phyloP scores from a whole-genome alignment of 2,329 filamentous ascomycete genomes.

The Annulohypoxylon truncatum region DNA sequence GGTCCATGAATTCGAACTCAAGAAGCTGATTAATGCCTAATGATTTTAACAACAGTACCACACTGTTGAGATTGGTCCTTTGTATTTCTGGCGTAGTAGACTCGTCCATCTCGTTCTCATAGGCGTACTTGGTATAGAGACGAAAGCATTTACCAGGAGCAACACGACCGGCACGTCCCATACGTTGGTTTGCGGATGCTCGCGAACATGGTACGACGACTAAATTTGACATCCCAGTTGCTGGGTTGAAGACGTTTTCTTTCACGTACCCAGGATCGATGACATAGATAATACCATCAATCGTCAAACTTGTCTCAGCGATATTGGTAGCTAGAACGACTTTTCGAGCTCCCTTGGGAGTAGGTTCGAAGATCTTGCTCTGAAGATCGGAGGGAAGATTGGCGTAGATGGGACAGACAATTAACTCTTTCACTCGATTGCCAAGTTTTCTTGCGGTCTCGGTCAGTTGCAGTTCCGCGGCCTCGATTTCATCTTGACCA shows the following conservation, averaged over 20 bases:
- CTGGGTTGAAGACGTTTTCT: conserved; percentile 91
- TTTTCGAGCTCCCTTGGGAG: conserved; percentile 85
- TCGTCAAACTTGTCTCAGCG: conserved; percentile 93
- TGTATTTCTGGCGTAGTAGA: conserved; percentile 94
- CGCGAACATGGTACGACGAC: conserved; percentile 92
- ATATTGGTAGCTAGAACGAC: conserved; percentile 97
- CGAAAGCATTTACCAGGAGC: conserved; percentile 93
- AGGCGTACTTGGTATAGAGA: conserved; percentile 92
- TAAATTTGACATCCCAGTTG: conserved; percentile 91
- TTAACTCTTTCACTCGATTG: conserved; percentile 83
- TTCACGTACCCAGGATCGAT: conserved; percentile 97
- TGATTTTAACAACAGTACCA: conserved; percentile 87
- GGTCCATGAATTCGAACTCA: conserved; percentile 96
- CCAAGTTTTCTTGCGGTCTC: conserved; percentile 91
- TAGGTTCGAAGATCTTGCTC: conserved; percentile 93
- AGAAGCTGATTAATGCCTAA: conserved; percentile 92
- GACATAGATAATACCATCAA: conserved; percentile 95
- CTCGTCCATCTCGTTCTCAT: conserved; percentile 94
- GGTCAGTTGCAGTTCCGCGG: conserved; percentile 83
- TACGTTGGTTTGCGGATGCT: conserved; percentile 92
- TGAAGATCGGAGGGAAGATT: conserved; percentile 92
- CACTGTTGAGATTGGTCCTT: conserved; percentile 84
- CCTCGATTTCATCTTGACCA: conserved; percentile 95
- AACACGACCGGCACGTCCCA: conserved; percentile 91
- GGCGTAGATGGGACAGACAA: conserved; percentile 94